phyloP scores from a whole-genome alignment of 2,329 filamentous ascomycete species.

The Annulohypoxylon truncatum region DNA sequence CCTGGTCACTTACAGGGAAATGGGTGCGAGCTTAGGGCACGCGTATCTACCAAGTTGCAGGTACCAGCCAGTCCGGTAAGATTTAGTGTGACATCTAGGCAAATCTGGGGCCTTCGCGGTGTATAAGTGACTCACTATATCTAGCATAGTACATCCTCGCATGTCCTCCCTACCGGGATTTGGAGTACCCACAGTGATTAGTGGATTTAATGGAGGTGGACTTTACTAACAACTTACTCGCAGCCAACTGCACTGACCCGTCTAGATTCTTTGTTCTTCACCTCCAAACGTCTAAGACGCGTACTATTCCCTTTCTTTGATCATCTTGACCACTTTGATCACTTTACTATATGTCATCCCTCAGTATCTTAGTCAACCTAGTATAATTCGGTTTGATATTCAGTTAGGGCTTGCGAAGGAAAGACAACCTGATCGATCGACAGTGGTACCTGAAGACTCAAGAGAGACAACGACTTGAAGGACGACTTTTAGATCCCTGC shows the following conservation, averaged over 20 bases:
- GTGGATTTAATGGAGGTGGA: conserved; percentile 12
- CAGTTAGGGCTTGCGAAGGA: conserved; percentile 2
- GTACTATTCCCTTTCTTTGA: conserved; percentile 20
- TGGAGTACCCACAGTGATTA: conserved; percentile 17
- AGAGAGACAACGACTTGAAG: conserved; percentile 4
- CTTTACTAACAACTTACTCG: conserved; percentile 11
- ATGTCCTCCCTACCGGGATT: conserved; percentile 12
- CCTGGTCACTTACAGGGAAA: conserved; percentile 26
- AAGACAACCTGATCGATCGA: conserved; percentile 27
- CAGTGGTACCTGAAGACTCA: conserved; percentile 12
- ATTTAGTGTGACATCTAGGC: background rate
- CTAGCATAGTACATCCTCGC: background rate
- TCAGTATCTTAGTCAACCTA: background rate
- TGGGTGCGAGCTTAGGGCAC: conserved; percentile 20
- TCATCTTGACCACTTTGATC: background rate
- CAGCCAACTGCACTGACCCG: conserved; percentile 9
- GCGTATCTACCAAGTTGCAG: conserved; percentile 21
- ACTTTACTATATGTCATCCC: background rate
- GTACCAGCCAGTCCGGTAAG: conserved; percentile 19
- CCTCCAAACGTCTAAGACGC: background rate
- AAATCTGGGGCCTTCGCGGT: background rate
- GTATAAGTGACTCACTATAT: conserved; percentile 23
- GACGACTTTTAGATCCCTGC: conserved; percentile 13
- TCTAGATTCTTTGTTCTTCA: conserved; percentile 21
- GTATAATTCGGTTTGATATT: background rate